Evolutionary conservation across 2,329 filamentous ascomycete genomes (phyloP).

Genomic region (Boeremia exigua): DNA sequence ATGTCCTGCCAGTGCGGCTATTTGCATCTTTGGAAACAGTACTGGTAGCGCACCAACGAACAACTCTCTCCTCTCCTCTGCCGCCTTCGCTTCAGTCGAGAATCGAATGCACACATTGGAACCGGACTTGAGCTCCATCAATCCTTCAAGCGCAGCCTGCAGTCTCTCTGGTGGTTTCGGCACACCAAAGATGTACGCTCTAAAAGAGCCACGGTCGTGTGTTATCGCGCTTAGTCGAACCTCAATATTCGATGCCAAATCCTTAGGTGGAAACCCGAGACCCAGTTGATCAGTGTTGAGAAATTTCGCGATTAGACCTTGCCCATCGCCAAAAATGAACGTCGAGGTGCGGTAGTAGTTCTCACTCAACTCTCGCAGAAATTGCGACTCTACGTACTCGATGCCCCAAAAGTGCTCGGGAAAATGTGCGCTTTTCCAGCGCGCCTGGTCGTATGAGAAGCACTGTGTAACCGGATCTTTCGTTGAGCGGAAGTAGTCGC

Average conservation of each 20-base stretch:
- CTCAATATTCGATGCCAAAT: slow-evolving; percentile 20
- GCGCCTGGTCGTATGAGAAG: slow-evolving; percentile 22
- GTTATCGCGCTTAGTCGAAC: slow-evolving; percentile 25
- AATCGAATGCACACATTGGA: slow-evolving; percentile 24
- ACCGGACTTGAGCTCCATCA: slow-evolving; percentile 22
- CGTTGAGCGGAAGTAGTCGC: slow-evolving; percentile 29
- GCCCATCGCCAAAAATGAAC: slow-evolving; percentile 26
- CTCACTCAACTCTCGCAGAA: slow-evolving; percentile 23
- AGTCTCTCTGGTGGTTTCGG: slow-evolving; percentile 24
- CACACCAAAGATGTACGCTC: slow-evolving; percentile 27
- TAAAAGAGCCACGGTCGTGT: slow-evolving; percentile 26
- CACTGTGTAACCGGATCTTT: slow-evolving; percentile 23
- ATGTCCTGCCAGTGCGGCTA: slow-evolving; percentile 14
- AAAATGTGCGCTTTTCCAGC: slow-evolving; percentile 27
- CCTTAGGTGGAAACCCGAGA: slow-evolving; percentile 15
- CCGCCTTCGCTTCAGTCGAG: slow-evolving; percentile 19
- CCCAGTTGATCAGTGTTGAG: slow-evolving; percentile 23
- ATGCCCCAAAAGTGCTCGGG: slow-evolving; percentile 26
- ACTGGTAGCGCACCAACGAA: slow-evolving; percentile 14
- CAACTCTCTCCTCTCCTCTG: slow-evolving; percentile 16
- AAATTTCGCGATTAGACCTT: slow-evolving; percentile 24
- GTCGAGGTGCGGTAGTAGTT: slow-evolving; percentile 29
- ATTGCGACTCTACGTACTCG: slow-evolving; percentile 7
- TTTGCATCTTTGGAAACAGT: slow-evolving; percentile 14
- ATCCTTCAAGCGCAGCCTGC: slow-evolving; percentile 20